Percentiles rank a stretch among this genome's conserved stretches.
phyloP scores from a whole-genome alignment of 257 asterid genomes.

The Prunella vulgaris region DNA sequence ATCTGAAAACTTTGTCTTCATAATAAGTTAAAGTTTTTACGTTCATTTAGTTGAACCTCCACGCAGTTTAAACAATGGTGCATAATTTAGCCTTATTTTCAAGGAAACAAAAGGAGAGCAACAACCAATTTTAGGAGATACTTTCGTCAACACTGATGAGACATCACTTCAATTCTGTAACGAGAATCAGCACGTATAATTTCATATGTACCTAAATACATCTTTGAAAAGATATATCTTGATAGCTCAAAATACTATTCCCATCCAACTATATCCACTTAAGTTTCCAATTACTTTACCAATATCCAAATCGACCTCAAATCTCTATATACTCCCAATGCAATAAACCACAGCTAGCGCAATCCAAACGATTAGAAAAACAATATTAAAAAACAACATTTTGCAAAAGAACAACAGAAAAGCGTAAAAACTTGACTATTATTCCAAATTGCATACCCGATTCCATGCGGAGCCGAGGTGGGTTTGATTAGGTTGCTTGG shows the following conservation, averaged over 20 bases:
- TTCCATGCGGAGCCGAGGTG: slow-evolving; percentile 71
- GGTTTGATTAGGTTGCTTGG: slow-evolving; percentile 32
- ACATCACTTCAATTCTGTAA: background rate
- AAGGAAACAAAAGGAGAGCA: background rate
- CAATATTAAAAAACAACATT: background rate
- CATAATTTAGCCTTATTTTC: background rate
- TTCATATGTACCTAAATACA: background rate
- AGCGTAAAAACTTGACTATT: background rate
- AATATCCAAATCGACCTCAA: background rate
- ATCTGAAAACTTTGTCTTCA: background rate
- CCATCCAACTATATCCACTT: background rate
- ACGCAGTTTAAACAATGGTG: background rate
- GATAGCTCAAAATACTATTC: background rate
- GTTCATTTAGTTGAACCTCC: background rate
- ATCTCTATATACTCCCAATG: background rate
- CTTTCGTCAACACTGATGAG: background rate
- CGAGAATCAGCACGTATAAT: background rate
- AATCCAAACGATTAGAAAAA: background rate
- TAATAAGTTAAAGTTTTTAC: background rate
- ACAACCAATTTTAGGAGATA: background rate
- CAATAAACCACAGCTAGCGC: background rate
- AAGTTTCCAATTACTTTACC: background rate
- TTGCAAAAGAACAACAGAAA: background rate
- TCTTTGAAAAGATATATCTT: background rate
- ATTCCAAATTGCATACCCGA: slow-evolving; percentile 33